A percentile compares a stretch with the other conserved stretches of the same genome.
Evolutionary conservation across 345 rosid species (phyloP).

Genomic region (Mangifera indica): DNA sequence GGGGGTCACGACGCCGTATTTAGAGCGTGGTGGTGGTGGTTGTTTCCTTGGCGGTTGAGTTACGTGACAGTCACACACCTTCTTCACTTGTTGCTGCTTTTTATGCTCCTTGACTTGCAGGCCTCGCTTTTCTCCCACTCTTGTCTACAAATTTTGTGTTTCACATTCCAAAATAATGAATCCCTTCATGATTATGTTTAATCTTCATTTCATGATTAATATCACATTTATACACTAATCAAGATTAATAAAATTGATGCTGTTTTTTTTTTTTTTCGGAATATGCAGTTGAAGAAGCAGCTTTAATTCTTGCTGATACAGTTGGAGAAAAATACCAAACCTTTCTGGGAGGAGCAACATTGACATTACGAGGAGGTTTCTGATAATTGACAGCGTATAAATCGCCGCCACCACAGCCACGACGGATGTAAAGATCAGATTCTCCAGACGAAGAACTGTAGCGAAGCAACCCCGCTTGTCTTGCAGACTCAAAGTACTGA

Average conservation of each 20-base stretch:
- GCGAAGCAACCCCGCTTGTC: constrained; percentile 82
- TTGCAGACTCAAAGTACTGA: constrained; percentile 85
- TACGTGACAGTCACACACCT: constrained; percentile 54
- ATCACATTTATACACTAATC: neutral
- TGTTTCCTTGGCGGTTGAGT: constrained; percentile 40
- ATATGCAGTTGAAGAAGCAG: neutral
- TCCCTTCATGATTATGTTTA: neutral
- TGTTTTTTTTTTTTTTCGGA: neutral
- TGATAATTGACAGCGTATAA: constrained; percentile 31
- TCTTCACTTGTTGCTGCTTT: constrained; percentile 37
- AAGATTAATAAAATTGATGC: neutral
- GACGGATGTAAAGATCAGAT: constrained; percentile 30
- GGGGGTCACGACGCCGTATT: neutral
- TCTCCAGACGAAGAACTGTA: constrained; percentile 68
- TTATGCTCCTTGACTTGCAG: constrained; percentile 47
- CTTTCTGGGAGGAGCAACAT: constrained; percentile 35
- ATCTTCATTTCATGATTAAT: neutral
- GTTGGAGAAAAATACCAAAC: constrained; percentile 17
- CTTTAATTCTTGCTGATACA: neutral
- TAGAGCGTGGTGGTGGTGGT: neutral
- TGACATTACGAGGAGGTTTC: constrained; percentile 24
- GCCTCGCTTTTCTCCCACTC: constrained; percentile 38
- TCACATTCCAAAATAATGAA: neutral
- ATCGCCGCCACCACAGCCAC: constrained; percentile 6
- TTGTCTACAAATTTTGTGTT: constrained; percentile 25